Base-by-base conservation (phyloP, 2,329 filamentous ascomycete species). In the Fusarium succisae region DNA sequence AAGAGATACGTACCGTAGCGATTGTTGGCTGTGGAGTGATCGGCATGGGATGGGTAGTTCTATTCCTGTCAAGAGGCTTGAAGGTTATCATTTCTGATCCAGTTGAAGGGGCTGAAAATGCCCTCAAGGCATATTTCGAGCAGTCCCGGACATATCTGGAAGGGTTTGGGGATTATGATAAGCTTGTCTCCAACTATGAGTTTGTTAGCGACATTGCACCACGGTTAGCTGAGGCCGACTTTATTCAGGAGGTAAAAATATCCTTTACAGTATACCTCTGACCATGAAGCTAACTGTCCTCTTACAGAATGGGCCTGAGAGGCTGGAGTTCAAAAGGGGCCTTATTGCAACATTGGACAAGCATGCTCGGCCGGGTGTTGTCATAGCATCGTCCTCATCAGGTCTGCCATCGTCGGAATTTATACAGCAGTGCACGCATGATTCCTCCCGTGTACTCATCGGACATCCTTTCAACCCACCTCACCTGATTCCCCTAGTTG, bases 391-490 rank as follows among this genome's bases (percentile, higher is more conserved):
- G 3, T 61, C 58, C 7, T 61, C 58, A 10, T 61, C 48, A 18
- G 58, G 48, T n/a, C 20, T 55, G 13, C 58, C 58, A 13, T 55
- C 47, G 2, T 61, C 58, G 0, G 22, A 24, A 6, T 61, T 61
- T 13, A 44, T 61, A 9, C 37, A 43, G 24, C 22, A 37, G 4
- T 61, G 58, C 37, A n/a, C n/a, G 6, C 51, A 17, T 2, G 28
- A 61, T 5, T n/a, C 38, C 2, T 14, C 35, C 5, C 58, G 58
- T 4, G 6, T 61, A 5, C 58, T 61, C 1, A 61, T 61, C 6
- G 28, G 37, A 5, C 58, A 61, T 17, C 58, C 58, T 15, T 61
- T 61, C 18, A 55, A 61, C 18, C 47, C 58, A 3, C 58, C 47
- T 8, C 58, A 61, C 8, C 26, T 61, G 1, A 61, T 61, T 26